Base-by-base conservation (phyloP, 2,329 filamentous ascomycete genomes). In the Microdochium trichocladiopsis region DNA sequence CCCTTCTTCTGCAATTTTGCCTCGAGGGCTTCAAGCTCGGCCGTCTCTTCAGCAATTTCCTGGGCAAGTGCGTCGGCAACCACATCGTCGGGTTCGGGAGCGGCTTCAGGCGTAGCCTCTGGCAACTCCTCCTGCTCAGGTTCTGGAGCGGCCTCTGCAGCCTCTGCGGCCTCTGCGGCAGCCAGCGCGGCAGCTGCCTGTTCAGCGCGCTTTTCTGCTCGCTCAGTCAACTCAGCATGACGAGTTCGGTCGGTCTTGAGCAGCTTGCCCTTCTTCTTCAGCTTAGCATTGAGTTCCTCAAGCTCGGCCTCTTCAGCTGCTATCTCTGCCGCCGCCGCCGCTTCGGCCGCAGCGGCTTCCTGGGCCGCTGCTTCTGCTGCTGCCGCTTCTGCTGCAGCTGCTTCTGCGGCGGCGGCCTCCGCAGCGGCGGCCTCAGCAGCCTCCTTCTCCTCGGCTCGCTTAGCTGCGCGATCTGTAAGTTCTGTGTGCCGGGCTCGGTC, bases 51-150 rank as follows among this genome's bases (percentile, higher is more conserved):
- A 21, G 47, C 47, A 23, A 37, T 37, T n/a, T 50, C 48, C 14
- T 31, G 6, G n/a, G 48, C 28, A 12, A 24, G 23, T 3, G 28
- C 47, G 25, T 50, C 51, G 8, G 9, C 23, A 9, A 28, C 47
- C 4, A 9, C 9, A 25, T 25, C 16, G 6, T 45, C 47, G 24
- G 47, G 23, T 21, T 48, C 47, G 23, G 47, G 47, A 24, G 33
- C 24, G 48, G 60, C 60, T 24, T 63, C 60, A 18, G 56, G 60
- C 8, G 55, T 58, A 10, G 61, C 62, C 49, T 59, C 57, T 48
- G 66, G 62, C 43, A 67, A 59, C 5, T 60, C 63, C 47, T 60
- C 58, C 4, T 49, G 50, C 25, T 58, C 57, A 11, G 56, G 56
- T 50, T 58, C 57, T 4, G 50, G 54, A 18, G 61, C 52, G 55